A percentile compares a stretch with the other conserved stretches of the same genome.
These are phyloP conservation scores for Apiospora arundinis DNA, from an alignment of 2,329 filamentous ascomycete genomes.

Conservation along the genomic window DNA sequence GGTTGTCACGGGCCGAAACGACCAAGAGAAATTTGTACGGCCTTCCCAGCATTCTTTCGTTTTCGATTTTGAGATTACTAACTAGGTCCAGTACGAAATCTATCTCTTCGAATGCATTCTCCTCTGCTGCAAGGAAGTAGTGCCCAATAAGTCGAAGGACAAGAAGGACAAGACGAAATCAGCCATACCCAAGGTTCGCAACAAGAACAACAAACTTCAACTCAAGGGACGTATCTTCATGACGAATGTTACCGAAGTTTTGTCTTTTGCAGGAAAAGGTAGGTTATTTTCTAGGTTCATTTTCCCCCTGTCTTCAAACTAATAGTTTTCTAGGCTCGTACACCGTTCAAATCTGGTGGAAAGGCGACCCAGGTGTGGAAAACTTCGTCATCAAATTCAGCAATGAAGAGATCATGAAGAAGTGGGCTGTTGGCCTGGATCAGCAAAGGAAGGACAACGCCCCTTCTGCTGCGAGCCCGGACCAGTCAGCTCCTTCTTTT, in stretches of 20 bases:
- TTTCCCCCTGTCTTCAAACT: conserved; percentile 29
- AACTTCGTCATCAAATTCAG: conserved; percentile 95
- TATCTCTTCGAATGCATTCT: conserved; percentile 96
- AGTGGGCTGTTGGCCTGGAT: conserved; percentile 85
- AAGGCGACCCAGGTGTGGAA: conserved; percentile 92
- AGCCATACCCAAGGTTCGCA: conserved; percentile 61
- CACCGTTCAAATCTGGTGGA: conserved; percentile 98
- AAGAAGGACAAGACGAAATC: conserved; percentile 71
- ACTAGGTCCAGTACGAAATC: conserved; percentile 79
- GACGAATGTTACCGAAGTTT: conserved; percentile 96
- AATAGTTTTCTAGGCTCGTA: conserved; percentile 74
- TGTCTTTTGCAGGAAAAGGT: conserved; percentile 78
- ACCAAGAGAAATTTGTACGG: conserved; percentile 85
- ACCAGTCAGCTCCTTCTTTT: conserved; percentile 72
- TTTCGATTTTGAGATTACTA: conserved; percentile 41
- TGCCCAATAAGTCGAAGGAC: conserved; percentile 81
- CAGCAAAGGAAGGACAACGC: conserved; percentile 71
- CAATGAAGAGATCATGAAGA: conserved; percentile 91
- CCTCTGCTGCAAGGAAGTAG: conserved; percentile 94
- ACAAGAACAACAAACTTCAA: conserved; percentile 82
- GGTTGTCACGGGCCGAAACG: conserved; percentile 87
- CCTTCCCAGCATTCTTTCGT: neutral
- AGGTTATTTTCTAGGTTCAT: conserved; percentile 61
- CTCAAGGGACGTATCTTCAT: conserved; percentile 98
- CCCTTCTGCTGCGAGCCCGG: conserved; percentile 54